Evolutionary conservation across 2,329 filamentous ascomycete genomes (phyloP).

Genomic region (Colletotrichum musae): DNA sequence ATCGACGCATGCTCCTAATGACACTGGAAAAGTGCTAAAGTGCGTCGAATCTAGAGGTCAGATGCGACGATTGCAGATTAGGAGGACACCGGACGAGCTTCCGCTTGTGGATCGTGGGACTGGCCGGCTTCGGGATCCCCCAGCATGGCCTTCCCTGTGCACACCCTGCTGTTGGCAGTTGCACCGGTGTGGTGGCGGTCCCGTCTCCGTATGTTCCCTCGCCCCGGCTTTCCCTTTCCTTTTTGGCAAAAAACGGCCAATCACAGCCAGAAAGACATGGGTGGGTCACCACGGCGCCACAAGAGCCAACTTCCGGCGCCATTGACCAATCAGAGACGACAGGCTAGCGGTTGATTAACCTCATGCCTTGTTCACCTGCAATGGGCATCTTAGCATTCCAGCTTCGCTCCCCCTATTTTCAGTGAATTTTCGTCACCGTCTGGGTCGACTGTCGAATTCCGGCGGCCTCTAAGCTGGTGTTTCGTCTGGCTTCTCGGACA

Average conservation of each 20-base stretch:
- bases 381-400: slow-evolving; percentile 14
- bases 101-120: slow-evolving; percentile 8
- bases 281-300: slow-evolving; percentile 2
- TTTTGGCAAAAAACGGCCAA: slow-evolving; percentile 25
- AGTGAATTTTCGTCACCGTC: slow-evolving; percentile 9
- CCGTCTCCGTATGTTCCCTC: not conserved
- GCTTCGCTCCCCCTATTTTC: slow-evolving; percentile 28
- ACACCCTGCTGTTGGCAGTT: slow-evolving; percentile 3
- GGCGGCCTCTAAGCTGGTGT: not conserved
- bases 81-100: too few relatives aligned
- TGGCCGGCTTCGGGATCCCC: slow-evolving; percentile 12
- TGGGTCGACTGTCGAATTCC: slow-evolving; percentile 4
- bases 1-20: too few relatives aligned
- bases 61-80: too few relatives aligned
- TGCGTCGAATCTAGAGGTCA: too few relatives aligned
- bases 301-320: not conserved
- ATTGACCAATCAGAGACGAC: slow-evolving; percentile 23
- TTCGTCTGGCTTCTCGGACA: not conserved
- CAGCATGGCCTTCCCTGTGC: slow-evolving; percentile 3
- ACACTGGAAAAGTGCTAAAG: too few relatives aligned
- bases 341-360: slow-evolving; percentile 18
- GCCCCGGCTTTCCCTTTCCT: slow-evolving; percentile 34
- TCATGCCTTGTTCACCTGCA: slow-evolving; percentile 17
- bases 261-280: not conserved
- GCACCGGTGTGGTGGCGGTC: too few relatives aligned